Base-by-base conservation (phyloP, 106 monocot species). In the Apostasia ramifera region DNA sequence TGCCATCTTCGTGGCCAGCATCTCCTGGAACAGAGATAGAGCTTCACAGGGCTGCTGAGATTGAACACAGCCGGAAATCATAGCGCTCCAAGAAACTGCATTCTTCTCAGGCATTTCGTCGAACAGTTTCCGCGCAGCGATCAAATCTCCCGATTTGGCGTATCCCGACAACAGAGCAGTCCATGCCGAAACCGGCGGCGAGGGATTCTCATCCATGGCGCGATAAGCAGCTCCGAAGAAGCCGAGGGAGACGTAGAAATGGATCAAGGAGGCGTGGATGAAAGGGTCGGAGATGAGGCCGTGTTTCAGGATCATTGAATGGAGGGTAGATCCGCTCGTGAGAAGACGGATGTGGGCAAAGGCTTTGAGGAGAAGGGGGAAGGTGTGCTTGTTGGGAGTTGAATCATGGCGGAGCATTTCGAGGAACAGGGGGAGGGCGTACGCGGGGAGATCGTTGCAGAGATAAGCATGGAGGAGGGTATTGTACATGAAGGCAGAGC, bases 121-220 rank as follows among this genome's bases (percentile, higher is more conserved):
- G 53, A 84, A 84, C 3, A 80, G 67, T 40, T 49, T 64, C 59
- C 80, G 73, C 3, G 84, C 84, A n/a, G 73, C 65, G 60, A 67
- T 66, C 40, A 84, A 57, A 44, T 77, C 55, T 11, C 70, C 74
- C 1, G 60, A 66, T 61, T 80, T 84, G 0, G 66, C 76, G 67
- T 62, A 76, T 5, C 73, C 40, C 3, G 69, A 57, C 47, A 84
- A 73, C 79, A 79, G 73, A 44, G 76, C 48, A 70, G 76, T 84
- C 49, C 85, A 86, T 2, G 85, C 55, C 6, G 79, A 79, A 57
- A 83, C 79, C 4, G 37, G 6, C 1, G 57, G 37, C 26, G 1
- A 15, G n/a, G 57, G 39, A 7, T 57, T 70, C 44, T 15, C 56
- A 41, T 45, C 3, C 13, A 70, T 57, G 12, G 57, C 70, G 26